These are phyloP conservation scores for Colletotrichum liriopes DNA, from an alignment of 2,329 filamentous ascomycete species.

Conservation along the genomic window DNA sequence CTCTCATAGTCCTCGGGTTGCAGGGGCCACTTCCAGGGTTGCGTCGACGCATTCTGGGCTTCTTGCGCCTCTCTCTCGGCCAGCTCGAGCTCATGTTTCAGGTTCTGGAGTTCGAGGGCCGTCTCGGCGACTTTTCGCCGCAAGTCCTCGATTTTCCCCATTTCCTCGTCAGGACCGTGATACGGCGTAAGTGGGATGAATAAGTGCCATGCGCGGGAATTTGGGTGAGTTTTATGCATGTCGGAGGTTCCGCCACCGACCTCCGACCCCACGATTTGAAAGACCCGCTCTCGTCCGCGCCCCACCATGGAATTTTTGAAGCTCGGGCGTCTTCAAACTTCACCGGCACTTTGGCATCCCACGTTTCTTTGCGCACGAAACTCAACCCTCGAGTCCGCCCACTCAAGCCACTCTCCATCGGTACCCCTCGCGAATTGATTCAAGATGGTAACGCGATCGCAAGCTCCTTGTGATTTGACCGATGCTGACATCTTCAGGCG, in stretches of 20 bases:
- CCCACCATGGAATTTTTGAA: constrained; percentile 41
- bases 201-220: not conserved
- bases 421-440: too few species aligned
- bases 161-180: constrained; percentile 42
- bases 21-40: constrained; percentile 76
- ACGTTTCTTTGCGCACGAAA: not conserved
- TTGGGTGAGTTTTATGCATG: constrained; percentile 1
- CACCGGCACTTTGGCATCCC: not conserved
- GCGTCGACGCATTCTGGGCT: constrained; percentile 25
- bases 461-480: not conserved
- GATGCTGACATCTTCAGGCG: constrained; percentile 40
- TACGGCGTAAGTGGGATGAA: constrained; percentile 15
- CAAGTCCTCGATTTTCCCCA: constrained; percentile 61
- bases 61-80: constrained; percentile 52
- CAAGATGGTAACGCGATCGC: constrained; percentile 19
- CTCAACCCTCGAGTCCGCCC: not conserved
- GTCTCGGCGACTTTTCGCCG: constrained; percentile 62
- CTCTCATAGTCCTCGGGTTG: constrained; percentile 82
- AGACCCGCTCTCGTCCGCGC: constrained; percentile 1
- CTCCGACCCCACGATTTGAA: constrained; percentile 20
- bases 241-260: constrained; percentile 36
- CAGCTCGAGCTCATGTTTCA: constrained; percentile 62
- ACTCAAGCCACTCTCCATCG: not conserved
- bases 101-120: constrained; percentile 63
- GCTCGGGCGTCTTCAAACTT: constrained; percentile 15